Evolutionary conservation across 2,329 filamentous ascomycete genomes (phyloP), one percentile per base, ranked within the genome.

Genomic region (Paecilomyces sp.): DNA sequence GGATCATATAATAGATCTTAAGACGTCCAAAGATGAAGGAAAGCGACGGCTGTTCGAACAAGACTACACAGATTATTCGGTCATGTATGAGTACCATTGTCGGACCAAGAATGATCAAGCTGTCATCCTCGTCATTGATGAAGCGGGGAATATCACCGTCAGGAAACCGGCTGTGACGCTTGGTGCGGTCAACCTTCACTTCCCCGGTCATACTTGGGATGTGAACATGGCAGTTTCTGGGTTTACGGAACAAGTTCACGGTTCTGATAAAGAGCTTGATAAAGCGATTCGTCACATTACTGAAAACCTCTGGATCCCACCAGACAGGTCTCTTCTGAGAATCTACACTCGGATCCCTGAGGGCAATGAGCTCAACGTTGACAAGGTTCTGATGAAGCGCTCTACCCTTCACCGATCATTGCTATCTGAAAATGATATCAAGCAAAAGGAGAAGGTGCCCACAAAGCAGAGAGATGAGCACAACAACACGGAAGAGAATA

Each of bases 41-140:
- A 63, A 63, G 12, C 56, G 22, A 28, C 64, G 61, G 0, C 53
- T 75, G 0, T 77, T 77, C 50, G 66, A 72, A 18, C 57, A 66
- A 13, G 58, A 64, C 0, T 65, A 66, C 31, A 64, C 55, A 3
- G 63, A 68, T 18, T 65, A 63, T 34, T 59, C 58, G 8, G 60
- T 77, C 4, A 63, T 57, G 4, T 78, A 77, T 54, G 75, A 79
- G 54, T 78, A 75, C 34, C 70, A 75, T 33, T 79, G 76, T 57
- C 67, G 67, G 22, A 71, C 67, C 7, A 70, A 67, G 18, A 51
- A 64, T 8, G 68, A 67, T n/a, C 63, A 70, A 11, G 54, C 59
- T 3, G 67, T 78, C 53, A 60, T 75, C 8, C 65, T 77, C 3
- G 64, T 61, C 1, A 62, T 79, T 11, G 65, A 75, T 56, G 68